Percentiles rank a stretch among this genome's conserved stretches.
phyloP scores from a whole-genome alignment of 2,329 filamentous ascomycete species.

The Colletotrichum tropicale region DNA sequence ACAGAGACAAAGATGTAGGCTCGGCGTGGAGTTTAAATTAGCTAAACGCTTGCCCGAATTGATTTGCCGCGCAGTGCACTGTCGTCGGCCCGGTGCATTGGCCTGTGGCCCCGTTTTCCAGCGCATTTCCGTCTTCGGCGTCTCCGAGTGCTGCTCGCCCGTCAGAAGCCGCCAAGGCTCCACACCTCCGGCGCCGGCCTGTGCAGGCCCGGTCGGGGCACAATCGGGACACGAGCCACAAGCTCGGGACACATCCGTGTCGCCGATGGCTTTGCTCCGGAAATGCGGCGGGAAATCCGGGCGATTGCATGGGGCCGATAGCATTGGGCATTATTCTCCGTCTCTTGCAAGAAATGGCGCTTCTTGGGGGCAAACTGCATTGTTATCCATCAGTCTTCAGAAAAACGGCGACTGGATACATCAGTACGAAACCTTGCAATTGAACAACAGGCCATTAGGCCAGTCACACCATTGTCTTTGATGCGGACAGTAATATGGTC shows the following conservation, averaged over 20 bases:
- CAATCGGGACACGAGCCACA: too few species aligned
- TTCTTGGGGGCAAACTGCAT: too few species aligned
- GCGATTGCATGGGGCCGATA: too few species aligned
- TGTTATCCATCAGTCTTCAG: too few species aligned
- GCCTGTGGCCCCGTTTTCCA: background rate
- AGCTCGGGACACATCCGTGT: background rate
- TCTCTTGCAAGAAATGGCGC: too few species aligned
- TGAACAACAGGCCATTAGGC: too few species aligned
- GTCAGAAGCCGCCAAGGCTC: background rate
- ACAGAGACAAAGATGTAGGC: background rate
- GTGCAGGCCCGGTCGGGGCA: background rate
- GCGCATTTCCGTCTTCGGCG: background rate
- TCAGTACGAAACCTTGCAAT: too few species aligned
- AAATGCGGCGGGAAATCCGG: accelerated
- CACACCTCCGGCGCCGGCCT: background rate
- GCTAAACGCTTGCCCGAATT: background rate
- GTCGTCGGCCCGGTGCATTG: background rate
- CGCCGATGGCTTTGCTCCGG: background rate
- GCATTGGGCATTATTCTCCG: too few species aligned
- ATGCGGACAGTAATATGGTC: background rate
- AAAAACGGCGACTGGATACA: too few species aligned
- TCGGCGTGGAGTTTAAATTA: background rate
- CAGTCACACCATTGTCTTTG: background rate
- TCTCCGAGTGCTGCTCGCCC: background rate
- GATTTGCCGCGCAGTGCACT: background rate